Evolutionary conservation across 2,329 filamentous ascomycete genomes (phyloP).

Genomic region (Aspergillus amoenus): DNA sequence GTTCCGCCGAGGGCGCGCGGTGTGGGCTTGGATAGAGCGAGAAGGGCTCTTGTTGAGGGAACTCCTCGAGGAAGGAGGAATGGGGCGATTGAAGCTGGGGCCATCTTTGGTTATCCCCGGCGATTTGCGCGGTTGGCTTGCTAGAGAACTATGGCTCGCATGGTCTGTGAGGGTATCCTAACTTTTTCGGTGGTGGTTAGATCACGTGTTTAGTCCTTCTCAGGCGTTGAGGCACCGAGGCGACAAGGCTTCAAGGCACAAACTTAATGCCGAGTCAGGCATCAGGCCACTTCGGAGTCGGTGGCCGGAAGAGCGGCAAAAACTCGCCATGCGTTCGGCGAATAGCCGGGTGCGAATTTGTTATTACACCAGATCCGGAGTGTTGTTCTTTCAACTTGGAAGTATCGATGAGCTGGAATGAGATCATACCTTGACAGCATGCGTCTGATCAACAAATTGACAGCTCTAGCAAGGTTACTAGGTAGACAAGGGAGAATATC

Average conservation of each 20-base stretch:
- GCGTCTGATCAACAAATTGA: background rate
- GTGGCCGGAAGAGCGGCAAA: conserved; percentile 14
- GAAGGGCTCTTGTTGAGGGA: conserved; percentile 31
- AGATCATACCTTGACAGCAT: conserved; percentile 10
- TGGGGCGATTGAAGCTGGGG: conserved; percentile 53
- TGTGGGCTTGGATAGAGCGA: conserved; percentile 24
- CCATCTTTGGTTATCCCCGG: background rate
- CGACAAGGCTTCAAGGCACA: no score
- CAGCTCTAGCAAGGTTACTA: background rate
- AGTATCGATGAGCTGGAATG: conserved; percentile 1
- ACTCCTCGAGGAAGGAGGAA: conserved; percentile 66
- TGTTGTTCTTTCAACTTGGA: background rate
- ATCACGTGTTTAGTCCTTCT: background rate
- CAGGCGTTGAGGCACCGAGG: background rate
- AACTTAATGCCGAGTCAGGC: background rate
- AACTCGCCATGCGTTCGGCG: conserved; percentile 12
- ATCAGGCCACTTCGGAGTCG: conserved; percentile 17
- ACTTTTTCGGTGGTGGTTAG: background rate
- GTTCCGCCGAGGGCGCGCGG: conserved; percentile 15
- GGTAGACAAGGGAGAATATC: background rate
- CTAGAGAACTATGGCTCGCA: background rate
- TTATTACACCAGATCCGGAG: conserved; percentile 8
- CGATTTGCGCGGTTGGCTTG: background rate
- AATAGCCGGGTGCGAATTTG: conserved; percentile 17
- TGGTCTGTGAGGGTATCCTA: background rate